Evolutionary conservation across 768 basidiomycete genomes (phyloP).

Genomic region (Boletus tomentosulus): DNA sequence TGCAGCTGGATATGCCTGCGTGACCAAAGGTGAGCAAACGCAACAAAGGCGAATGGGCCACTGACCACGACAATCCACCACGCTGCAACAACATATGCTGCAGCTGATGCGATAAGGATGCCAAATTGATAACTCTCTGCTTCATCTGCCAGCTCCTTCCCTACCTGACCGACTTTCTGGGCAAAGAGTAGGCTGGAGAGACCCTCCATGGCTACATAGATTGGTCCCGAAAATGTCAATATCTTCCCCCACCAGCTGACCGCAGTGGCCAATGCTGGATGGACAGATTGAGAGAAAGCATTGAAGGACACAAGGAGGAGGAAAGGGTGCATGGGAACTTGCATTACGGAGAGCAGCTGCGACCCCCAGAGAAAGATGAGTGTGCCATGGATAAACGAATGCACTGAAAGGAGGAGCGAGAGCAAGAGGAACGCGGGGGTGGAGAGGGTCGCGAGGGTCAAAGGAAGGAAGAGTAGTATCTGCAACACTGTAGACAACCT

Average conservation of each 20-base stretch:
- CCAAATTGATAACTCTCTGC: constrained; percentile 76
- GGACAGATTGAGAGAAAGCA: constrained; percentile 62
- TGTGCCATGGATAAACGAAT: constrained; percentile 81
- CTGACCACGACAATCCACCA: constrained; percentile 84
- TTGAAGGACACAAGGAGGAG: constrained; percentile 86
- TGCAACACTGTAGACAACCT: constrained; percentile 76
- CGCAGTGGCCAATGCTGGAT: constrained; percentile 52
- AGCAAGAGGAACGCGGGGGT: constrained; percentile 76
- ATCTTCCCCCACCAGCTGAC: constrained; percentile 70
- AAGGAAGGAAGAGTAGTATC: constrained; percentile 77
- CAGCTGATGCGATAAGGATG: constrained; percentile 70
- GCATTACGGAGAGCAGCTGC: constrained; percentile 66
- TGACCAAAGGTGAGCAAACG: constrained; percentile 9
- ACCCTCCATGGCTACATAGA: constrained; percentile 80
- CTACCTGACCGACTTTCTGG: constrained; percentile 76
- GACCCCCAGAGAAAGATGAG: constrained; percentile 70
- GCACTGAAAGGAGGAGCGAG: constrained; percentile 70
- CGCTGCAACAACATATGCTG: constrained; percentile 74
- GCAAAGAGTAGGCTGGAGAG: constrained; percentile 79
- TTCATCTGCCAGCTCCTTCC: constrained; percentile 64
- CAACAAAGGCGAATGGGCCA: constrained; percentile 15
- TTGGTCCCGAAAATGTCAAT: constrained; percentile 66
- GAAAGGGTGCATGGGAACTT: constrained; percentile 85
- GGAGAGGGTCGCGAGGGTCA: constrained; percentile 81
- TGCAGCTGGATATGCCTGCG: constrained; percentile 75